Base-by-base conservation (phyloP, 192 early-diverging fungal genomes). In the Coemansia aciculifera region DNA sequence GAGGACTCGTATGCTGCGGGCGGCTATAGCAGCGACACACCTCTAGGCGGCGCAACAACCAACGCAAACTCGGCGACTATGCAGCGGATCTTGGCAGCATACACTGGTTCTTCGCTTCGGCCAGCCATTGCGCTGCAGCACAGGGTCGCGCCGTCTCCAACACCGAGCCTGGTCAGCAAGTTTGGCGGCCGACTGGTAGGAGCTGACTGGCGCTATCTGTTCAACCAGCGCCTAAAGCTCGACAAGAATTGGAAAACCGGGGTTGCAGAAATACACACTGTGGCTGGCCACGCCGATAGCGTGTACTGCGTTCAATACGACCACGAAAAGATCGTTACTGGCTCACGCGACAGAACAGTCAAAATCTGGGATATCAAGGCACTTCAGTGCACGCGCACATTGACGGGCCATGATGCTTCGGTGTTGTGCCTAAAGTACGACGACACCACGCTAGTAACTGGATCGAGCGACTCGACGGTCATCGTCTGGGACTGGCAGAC, bases 231-330 rank as follows among this genome's bases (percentile, higher is more conserved):
- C 11, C 62, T 73, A 19, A 46, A 66, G 34, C 83, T 97, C 2
- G 86, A 87, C 46, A 68, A 57, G 2, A 65, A 75, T 39, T 90
- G 91, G 80, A 42, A 54, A 24, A 63, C 48, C n/a, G 80, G 78
- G 5, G 63, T 68, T 15, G 79, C 73, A 19, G 73, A 81, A 42
- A 69, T 87, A 17, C 79, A 73, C 24, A 87, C 88, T 29, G 74
- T 98, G 13, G 68, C 71, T 9, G 94, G 93, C n/a, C 96, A 98
- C 65, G 56, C 49, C 38, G 93, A 91, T 54, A 94, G 90, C 63
- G 92, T 98, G 4, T 93, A 97, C 66, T 98, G 96, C 68, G 86
- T 98, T 21, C 94, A 96, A 51, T 95, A 87, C 76, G 84, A 96
- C 63, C 79, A 87, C 39, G 40, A 87, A 19, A 88, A 87, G 60